These are phyloP conservation scores for Acorus calamus DNA, from an alignment of 106 monocot species.

Conservation along the genomic window DNA sequence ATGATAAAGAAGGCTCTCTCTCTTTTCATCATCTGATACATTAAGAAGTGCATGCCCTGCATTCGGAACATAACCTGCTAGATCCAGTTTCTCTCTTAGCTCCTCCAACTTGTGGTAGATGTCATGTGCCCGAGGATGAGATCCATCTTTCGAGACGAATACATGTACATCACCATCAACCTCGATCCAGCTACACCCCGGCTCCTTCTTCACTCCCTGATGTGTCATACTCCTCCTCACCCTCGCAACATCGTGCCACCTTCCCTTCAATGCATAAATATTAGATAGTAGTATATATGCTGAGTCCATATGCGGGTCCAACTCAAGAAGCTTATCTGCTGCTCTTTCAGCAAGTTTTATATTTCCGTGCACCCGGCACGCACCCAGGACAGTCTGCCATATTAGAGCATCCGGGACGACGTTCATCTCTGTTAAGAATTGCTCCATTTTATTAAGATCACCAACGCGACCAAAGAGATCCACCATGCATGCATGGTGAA, in stretches of 20 bases:
- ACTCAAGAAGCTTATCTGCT: slow-evolving; percentile 27
- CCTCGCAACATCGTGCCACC: slow-evolving; percentile 27
- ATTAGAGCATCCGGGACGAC: slow-evolving; percentile 25
- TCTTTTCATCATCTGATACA: slow-evolving; percentile 1
- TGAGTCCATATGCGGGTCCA: slow-evolving; percentile 29
- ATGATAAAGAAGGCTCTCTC: slow-evolving; percentile 13
- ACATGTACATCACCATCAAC: slow-evolving; percentile 14
- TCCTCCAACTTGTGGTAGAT: slow-evolving; percentile 13
- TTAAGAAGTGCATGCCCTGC: slow-evolving; percentile 8
- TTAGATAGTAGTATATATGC: slow-evolving; percentile 24
- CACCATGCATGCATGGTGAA: slow-evolving; percentile 39
- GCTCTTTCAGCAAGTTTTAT: slow-evolving; percentile 34
- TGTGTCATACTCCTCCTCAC: slow-evolving; percentile 16
- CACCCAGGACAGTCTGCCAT: slow-evolving; percentile 38
- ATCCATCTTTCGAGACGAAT: slow-evolving; percentile 19
- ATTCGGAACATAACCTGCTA: slow-evolving; percentile 10
- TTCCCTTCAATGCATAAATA: slow-evolving; percentile 17
- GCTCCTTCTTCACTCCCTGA: slow-evolving; percentile 24
- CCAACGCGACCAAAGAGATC: slow-evolving; percentile 32
- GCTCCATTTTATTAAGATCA: slow-evolving; percentile 15
- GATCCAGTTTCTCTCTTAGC: not conserved
- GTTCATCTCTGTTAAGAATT: slow-evolving; percentile 18
- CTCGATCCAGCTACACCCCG: slow-evolving; percentile 36
- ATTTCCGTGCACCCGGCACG: slow-evolving; percentile 37
- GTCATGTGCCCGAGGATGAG: slow-evolving; percentile 10